Evolutionary conservation across 2,329 filamentous ascomycete genomes (phyloP).

Genomic region (Verticillium zaregamsianum): DNA sequence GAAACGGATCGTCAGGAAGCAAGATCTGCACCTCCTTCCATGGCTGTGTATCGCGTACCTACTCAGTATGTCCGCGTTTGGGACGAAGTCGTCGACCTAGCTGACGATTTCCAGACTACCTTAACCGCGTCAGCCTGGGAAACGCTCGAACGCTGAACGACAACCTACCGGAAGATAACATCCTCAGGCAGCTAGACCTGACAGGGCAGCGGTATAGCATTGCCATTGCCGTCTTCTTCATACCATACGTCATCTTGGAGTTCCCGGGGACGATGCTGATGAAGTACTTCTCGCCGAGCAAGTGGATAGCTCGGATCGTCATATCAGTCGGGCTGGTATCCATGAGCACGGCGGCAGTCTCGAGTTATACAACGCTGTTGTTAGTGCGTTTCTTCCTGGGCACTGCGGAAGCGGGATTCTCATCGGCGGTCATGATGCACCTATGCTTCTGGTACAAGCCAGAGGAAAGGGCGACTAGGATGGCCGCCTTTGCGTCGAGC

Average conservation of each 20-base stretch:
- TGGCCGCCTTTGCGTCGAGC: slow-evolving; percentile 56
- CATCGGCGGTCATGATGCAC: slow-evolving; percentile 51
- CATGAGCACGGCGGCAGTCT: slow-evolving; percentile 39
- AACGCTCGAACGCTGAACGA: slow-evolving; percentile 25
- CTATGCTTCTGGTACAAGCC: slow-evolving; percentile 60
- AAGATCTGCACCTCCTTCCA: slow-evolving; percentile 22
- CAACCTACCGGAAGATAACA: slow-evolving; percentile 23
- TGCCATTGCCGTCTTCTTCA: slow-evolving; percentile 20
- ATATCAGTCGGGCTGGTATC: slow-evolving; percentile 44
- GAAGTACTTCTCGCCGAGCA: slow-evolving; percentile 24
- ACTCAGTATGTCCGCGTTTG: slow-evolving; percentile 14
- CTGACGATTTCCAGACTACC: slow-evolving; percentile 7
- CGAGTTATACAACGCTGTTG: slow-evolving; percentile 40
- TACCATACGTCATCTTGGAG: slow-evolving; percentile 20
- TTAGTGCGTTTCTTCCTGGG: slow-evolving; percentile 45
- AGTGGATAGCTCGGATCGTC: slow-evolving; percentile 29
- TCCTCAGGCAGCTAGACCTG: slow-evolving; percentile 20
- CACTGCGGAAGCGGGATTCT: slow-evolving; percentile 45
- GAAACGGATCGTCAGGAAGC: slow-evolving; percentile 22
- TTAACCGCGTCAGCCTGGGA: slow-evolving; percentile 23
- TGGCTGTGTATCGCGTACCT: slow-evolving; percentile 25
- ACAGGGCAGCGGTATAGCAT: slow-evolving; percentile 21
- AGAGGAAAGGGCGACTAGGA: slow-evolving; percentile 51
- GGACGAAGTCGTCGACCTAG: neutral
- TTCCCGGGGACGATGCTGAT: slow-evolving; percentile 24